A percentile compares a stretch with the other conserved stretches of the same genome.
phyloP scores from a whole-genome alignment of 2,329 filamentous ascomycete genomes.

The Chaetomium olivaceum region DNA sequence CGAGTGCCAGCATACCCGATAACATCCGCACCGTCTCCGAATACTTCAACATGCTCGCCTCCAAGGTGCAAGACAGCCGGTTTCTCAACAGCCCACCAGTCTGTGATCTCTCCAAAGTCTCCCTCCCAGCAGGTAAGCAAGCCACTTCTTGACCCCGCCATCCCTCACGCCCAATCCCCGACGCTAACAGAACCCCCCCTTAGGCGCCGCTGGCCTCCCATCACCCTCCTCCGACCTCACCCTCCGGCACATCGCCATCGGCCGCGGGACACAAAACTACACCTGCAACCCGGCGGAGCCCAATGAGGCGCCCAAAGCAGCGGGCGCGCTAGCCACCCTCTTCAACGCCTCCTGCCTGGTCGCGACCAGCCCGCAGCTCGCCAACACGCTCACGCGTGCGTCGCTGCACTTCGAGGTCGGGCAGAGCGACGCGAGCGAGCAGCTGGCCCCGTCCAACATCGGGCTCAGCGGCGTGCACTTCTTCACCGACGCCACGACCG shows the following conservation, averaged over 20 bases:
- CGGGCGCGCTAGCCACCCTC: slow-evolving; percentile 78
- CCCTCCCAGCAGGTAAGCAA: slow-evolving; percentile 52
- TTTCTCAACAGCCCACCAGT: slow-evolving; percentile 44
- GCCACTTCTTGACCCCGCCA: slow-evolving; percentile 25
- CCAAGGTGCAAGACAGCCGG: slow-evolving; percentile 54
- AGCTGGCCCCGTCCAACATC: slow-evolving; percentile 59
- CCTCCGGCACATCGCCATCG: slow-evolving; percentile 78
- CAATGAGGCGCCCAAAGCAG: slow-evolving; percentile 61
- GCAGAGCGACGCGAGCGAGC: slow-evolving; percentile 37
- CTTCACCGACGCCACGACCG: slow-evolving; percentile 69
- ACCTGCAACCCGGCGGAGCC: slow-evolving; percentile 69
- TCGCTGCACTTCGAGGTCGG: slow-evolving; percentile 66
- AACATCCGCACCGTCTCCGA: slow-evolving; percentile 53
- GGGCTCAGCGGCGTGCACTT: slow-evolving; percentile 75
- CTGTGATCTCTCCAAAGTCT: slow-evolving; percentile 57
- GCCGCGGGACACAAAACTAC: slow-evolving; percentile 92
- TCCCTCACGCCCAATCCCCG: too few relatives aligned
- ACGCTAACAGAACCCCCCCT: slow-evolving; percentile 17
- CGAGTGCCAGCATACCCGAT: slow-evolving; percentile 40
- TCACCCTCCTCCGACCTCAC: slow-evolving; percentile 58
- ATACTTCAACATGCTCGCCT: slow-evolving; percentile 62
- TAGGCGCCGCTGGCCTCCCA: slow-evolving; percentile 50
- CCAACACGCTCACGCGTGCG: slow-evolving; percentile 64
- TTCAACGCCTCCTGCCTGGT: slow-evolving; percentile 86
- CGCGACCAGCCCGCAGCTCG: slow-evolving; percentile 65